Evolutionary conservation across 164 flowering plant species (phyloP), one percentile per base, ranked within the genome.

Genomic region (Vitis rupestris): DNA sequence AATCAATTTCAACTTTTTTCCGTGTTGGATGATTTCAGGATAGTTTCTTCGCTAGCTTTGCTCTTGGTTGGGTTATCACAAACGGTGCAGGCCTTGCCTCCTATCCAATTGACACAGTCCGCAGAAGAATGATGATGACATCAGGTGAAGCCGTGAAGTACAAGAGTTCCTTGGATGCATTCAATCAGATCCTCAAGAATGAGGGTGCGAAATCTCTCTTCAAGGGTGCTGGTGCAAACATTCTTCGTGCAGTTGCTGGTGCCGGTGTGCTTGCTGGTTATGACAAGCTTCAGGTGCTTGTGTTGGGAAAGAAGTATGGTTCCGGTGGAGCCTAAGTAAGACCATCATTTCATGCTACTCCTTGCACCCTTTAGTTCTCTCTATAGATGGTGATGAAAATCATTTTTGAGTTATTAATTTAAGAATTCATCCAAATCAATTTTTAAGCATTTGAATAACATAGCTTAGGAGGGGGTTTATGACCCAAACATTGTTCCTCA

Each of bases 191-290:
- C 61, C 65, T 87, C 19, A 85, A 84, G 78, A 87, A 87, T 10
- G 91, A 87, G 78, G 91, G 91, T 17, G 71, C 83, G 50, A 85
- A 82, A 55, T 87, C 91, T 63, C 78, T 87, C 63, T 87, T 87
- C 79, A 87, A 87, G 81, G 91, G 91, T 64, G 91, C 89, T 59
- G 91, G 89, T 75, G 91, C 91, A 1, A 87, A 87, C 79, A 81
- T 87, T 69, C 89, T 87, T n/a, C 84, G 91, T 66, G 91, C 91
- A 12, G 71, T 87, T 80, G 91, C 91, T 12, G 91, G 91, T 68
- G 91, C 91, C 72, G 91, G 91, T 80, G 91, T 87, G 81, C 86
- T 87, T 30, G 83, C 91, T 0, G 89, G 91, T 70, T 87, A 87
- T 15, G 91, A 87, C 84, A 84, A 87, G 84, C 86, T 87, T 50